These are phyloP conservation scores for Prunella vulgaris DNA, from an alignment of 257 asterid genomes.

Conservation along the genomic window DNA sequence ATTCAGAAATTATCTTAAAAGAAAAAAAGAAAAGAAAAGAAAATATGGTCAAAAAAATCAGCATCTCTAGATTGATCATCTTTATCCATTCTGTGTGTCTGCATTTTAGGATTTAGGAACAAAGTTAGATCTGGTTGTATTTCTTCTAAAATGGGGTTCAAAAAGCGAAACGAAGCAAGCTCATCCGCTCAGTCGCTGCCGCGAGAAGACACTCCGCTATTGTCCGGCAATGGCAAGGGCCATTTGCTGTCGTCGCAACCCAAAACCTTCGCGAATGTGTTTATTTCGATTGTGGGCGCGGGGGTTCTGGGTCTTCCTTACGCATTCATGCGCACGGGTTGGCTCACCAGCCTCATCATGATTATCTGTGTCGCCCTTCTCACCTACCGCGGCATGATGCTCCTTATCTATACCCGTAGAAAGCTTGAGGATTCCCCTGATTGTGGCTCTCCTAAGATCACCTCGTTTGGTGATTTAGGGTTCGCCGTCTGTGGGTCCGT, in stretches of 20 bases:
- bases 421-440: conserved; percentile 43
- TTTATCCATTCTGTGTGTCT: too few relatives aligned
- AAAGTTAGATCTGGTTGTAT: neutral
- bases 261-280: conserved; percentile 81
- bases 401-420: conserved; percentile 51
- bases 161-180: conserved; percentile 35
- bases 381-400: conserved; percentile 83
- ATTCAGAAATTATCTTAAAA: too few relatives aligned
- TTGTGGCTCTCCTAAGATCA: conserved; percentile 29
- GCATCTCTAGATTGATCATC: too few relatives aligned
- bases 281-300: conserved; percentile 81
- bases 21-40: too few relatives aligned
- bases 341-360: conserved; percentile 55
- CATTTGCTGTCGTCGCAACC: conserved; percentile 55
- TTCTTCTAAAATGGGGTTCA: conserved; percentile 17
- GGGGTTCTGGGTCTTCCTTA: conserved; percentile 94
- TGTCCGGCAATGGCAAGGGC: conserved; percentile 27
- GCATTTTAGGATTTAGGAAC: too few relatives aligned
- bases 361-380: conserved; percentile 56
- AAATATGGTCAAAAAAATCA: too few relatives aligned
- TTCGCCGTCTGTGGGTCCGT: conserved; percentile 64
- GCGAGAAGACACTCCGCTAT: conserved; percentile 65
- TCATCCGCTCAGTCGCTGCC: conserved; percentile 55
- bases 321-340: conserved; percentile 86
- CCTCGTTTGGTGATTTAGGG: conserved; percentile 86